phyloP scores from a whole-genome alignment of 805 yeast genomes.

The Wickerhamomyces bisporus region DNA sequence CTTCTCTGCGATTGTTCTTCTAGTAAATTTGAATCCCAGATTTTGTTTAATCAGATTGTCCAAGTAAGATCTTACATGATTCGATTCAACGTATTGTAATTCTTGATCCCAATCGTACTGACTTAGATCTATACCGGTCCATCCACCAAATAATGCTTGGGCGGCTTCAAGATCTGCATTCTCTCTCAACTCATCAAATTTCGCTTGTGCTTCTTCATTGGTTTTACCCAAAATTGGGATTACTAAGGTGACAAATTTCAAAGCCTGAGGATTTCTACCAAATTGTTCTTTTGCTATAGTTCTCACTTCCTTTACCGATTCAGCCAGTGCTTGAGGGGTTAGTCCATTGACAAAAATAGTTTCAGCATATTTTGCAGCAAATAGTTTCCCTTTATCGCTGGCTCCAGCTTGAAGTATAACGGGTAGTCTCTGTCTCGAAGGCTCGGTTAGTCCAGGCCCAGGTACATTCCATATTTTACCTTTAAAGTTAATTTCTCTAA shows the following conservation, averaged over 20 bases:
- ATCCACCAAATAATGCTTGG: constrained; percentile 35
- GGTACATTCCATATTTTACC: constrained; percentile 28
- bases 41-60: constrained; percentile 23
- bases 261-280: constrained; percentile 28
- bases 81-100: constrained; percentile 20
- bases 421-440: constrained; percentile 40
- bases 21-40: constrained; percentile 10
- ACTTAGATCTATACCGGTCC: constrained; percentile 36
- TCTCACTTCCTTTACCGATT: constrained; percentile 18
- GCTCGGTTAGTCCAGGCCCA: constrained; percentile 34
- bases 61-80: constrained; percentile 26
- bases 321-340: constrained; percentile 26
- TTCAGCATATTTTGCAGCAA: constrained; percentile 40
- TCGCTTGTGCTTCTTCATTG: constrained; percentile 32
- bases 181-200: constrained; percentile 23
- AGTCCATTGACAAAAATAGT: constrained; percentile 30
- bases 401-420: constrained; percentile 38
- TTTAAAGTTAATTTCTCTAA: constrained; percentile 33
- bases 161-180: constrained; percentile 32
- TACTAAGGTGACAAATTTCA: constrained; percentile 30
- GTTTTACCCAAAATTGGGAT: constrained; percentile 31
- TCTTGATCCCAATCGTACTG: constrained; percentile 27
- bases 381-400: constrained; percentile 31
- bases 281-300: constrained; percentile 26
- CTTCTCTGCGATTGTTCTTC: constrained; percentile 19